Base-by-base conservation (phyloP, 1,284 basidiomycete species). In the Ustilago trichophora region DNA sequence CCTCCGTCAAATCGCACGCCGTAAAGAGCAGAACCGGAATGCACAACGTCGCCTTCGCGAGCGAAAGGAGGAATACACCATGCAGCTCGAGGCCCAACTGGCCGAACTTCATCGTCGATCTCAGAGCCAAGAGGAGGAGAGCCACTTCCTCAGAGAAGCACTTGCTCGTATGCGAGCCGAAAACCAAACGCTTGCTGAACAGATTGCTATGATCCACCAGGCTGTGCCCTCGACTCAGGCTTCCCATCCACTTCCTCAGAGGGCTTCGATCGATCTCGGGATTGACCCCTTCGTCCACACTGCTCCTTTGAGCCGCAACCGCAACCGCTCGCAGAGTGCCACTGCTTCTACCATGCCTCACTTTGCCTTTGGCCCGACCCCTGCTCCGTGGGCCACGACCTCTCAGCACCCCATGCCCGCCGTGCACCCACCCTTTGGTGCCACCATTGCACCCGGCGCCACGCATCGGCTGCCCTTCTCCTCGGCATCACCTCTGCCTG, bases 21-120 rank as follows among this genome's bases (percentile, higher is more conserved):
- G 67, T 26, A 70, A 70, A 38, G 67, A 70, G 49, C 67, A 70
- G 62, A 70, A 70, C 13, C 56, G 67, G 26, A 70, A 70, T 40
- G 67, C 67, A 6, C 67, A 70, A 40, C 60, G 67, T n/a, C 56
- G 67, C 8, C 62, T 70, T 37, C 48, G 67, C n/a, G 67, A 65
- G 44, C 67, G 67, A 26, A 70, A 65, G 19, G 67, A 70, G 35
- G 67, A 70, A 24, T 65, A 70, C 41, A 70, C 62, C 13, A 57
- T 69, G 66, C 66, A 70, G 43, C 57, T 70, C 36, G 62, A 70
- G 32, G 56, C 53, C 10, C 67, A 70, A 45, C 53, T 70, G 9
- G 49, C 56, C 6, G 67, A 70, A 18, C 35, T 70, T 16, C 67
- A 70, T 24, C 67, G 67, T 37, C 62, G 62, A 29, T 57, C 56